phyloP scores from a whole-genome alignment of 2,329 filamentous ascomycete genomes.

The Huntiella abstrusa region DNA sequence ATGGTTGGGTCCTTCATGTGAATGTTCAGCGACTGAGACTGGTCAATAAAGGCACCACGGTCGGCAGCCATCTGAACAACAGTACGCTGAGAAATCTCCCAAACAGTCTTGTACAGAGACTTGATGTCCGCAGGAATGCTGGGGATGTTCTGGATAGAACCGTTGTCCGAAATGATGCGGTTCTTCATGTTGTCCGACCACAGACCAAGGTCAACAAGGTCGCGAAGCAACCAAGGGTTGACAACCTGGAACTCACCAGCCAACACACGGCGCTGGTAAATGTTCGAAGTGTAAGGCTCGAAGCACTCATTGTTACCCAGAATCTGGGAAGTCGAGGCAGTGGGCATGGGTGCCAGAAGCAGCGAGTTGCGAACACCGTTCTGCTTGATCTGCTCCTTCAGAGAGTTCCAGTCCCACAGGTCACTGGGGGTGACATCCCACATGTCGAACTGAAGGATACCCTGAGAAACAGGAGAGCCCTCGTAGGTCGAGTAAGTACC shows the following conservation, averaged over 20 bases:
- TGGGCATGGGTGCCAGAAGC: slow-evolving; percentile 92
- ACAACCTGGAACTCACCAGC: slow-evolving; percentile 99
- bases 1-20: slow-evolving; percentile 98
- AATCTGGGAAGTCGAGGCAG: slow-evolving; percentile 92
- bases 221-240: slow-evolving; percentile 96
- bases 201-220: slow-evolving; percentile 89
- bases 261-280: slow-evolving; percentile 94
- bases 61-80: slow-evolving; percentile 97
- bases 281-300: slow-evolving; percentile 98
- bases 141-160: slow-evolving; percentile 89
- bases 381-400: slow-evolving; percentile 83
- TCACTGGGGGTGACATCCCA: slow-evolving; percentile 87
- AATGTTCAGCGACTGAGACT: slow-evolving; percentile 97
- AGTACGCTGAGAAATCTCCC: slow-evolving; percentile 92
- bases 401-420: slow-evolving; percentile 84
- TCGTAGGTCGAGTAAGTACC: slow-evolving; percentile 81
- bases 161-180: slow-evolving; percentile 92
- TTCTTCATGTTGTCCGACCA: slow-evolving; percentile 99
- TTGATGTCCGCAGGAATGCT: slow-evolving; percentile 95
- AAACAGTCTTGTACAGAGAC: slow-evolving; percentile 96
- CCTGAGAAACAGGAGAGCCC: slow-evolving; percentile 84
- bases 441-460: slow-evolving; percentile 96
- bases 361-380: slow-evolving; percentile 91
- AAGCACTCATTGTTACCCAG: slow-evolving; percentile 99
- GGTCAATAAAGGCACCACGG: slow-evolving; percentile 95